Evolutionary conservation across 371 early-diverging fungal genomes (phyloP), one percentile per base, ranked within the genome.

Genomic region (Globomyces sp.): DNA sequence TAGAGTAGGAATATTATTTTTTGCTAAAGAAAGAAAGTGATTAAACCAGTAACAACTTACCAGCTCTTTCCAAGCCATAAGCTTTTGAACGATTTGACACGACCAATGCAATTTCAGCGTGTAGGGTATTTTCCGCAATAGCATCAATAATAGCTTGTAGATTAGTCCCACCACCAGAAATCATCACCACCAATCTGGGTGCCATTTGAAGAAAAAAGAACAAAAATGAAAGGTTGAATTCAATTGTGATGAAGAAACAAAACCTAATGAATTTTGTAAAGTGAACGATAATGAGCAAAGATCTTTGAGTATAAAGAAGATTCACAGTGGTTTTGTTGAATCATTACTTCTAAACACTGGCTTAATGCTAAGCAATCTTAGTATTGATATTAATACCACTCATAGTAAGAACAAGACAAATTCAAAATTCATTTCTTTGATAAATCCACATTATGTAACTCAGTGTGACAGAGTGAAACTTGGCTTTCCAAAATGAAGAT

Each of bases 61-160:
- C 58, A 5, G 96, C 96, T 40, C 96, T 87, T 66, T 85, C 82
- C 48, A 95, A 85, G 24, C 95, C 94, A 77, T 84, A 93, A 2
- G 94, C 94, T 44, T 75, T 71, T 66, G 84, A 75, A 51, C 85
- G 83, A 81, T 94, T 95, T 8, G 93, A 93, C 37, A 91, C 85
- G 34, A 95, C 93, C 37, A 87, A 86, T 4, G 85, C 75, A 50
- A 89, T 82, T 6, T 71, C 66, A 4, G 77, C 77, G 41, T 62
- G 8, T 4, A 88, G 86, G n/a, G 49, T 34, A 46, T 10, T 45
- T 64, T 34, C 24, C 5, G 34, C 4, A 9, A 44, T 77, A 4
- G 91, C 89, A 72, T 98, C 93, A 62, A 98, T 94, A 42, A 98
- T 74, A n/a, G 98, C 96, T 79, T 98, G 97, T 34, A 98, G 85